Conservation (phyloP, 208 protist species). For the Plasmodiophora brassicae region DNA sequence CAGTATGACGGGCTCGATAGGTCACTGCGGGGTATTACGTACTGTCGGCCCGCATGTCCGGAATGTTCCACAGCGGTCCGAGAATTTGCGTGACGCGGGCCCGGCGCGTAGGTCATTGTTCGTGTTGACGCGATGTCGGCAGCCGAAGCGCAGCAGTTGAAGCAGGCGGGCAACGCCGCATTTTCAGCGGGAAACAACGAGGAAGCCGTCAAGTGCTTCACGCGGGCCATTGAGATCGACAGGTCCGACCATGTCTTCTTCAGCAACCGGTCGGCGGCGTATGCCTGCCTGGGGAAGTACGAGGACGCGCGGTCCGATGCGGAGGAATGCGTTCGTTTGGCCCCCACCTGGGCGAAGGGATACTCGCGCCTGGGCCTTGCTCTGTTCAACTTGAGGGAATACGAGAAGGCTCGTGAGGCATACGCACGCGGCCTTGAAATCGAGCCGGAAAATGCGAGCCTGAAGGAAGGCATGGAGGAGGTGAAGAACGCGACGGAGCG, state of each 20-base stretch:
- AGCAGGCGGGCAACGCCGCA: slow-evolving; percentile 23
- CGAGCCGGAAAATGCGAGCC: slow-evolving; percentile 17
- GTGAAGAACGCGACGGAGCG: not conserved
- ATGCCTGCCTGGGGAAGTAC: not conserved
- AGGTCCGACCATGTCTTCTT: slow-evolving; percentile 10
- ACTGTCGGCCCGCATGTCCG: too few species aligned
- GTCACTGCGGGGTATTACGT: too few species aligned
- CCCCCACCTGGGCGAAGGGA: slow-evolving; percentile 17
- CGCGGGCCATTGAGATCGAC: slow-evolving; percentile 16
- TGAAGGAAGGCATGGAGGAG: slow-evolving; percentile 19
- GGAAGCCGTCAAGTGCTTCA: slow-evolving; percentile 3
- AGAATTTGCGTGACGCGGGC: too few species aligned
- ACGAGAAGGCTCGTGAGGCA: not conserved
- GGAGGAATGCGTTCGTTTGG: not conserved
- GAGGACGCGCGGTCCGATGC: not conserved
- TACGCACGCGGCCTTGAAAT: not conserved
- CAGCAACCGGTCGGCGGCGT: slow-evolving; percentile 12
- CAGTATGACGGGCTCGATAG: too few species aligned
- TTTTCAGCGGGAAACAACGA: slow-evolving; percentile 28
- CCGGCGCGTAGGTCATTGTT: too few species aligned
- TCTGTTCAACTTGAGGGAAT: slow-evolving; percentile 16
- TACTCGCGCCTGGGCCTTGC: not conserved
- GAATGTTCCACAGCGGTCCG: too few species aligned
- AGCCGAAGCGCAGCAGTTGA: slow-evolving; percentile 35
- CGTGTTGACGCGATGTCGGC: too few species aligned